Evolutionary conservation across 371 early-diverging fungal genomes (phyloP), one percentile per base, ranked within the genome.

Genomic region (Vairimorpha necatrix): DNA sequence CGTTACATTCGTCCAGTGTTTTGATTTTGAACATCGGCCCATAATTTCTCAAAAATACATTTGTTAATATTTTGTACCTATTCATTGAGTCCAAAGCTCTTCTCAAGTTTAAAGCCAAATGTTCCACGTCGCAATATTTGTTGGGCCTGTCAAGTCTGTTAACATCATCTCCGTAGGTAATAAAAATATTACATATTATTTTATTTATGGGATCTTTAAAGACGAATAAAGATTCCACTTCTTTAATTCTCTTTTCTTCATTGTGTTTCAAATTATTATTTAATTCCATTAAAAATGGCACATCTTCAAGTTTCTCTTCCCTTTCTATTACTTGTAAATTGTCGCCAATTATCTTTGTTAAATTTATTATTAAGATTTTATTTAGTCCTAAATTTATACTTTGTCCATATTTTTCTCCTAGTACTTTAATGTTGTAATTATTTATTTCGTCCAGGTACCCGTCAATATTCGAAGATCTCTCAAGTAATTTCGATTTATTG

Each of bases 171-270:
- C 56, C 56, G 48, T 71, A 70, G 3, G 63, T 54, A 7, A 73
- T 22, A 28, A 80, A 58, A 26, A 72, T 67, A 38, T 80, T 76
- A 4, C 72, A 69, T 0, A 80, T 69, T n/a, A 80, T 16, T 61
- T 80, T 75, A 20, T 69, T 47, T 22, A 75, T 76, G 18, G 70
- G 50, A 38, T 75, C 66, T 63, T 80, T 80, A 34, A 76, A 76
- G 16, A 72, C 74, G 50, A 53, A 72, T 22, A 80, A 53, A n/a
- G 62, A 50, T 42, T 76, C 80, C 14, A 80, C 36, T 66, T 69
- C 76, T 58, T 53, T 47, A 6, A 72, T 68, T 16, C 28, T 48
- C 13, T 24, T 54, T 28, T 75, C 73, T 0, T 73, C 70, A 6
- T 22, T 38, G 36, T 75, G 76, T 48, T 38, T 72, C 11, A 80